Conservation (phyloP, 2,329 filamentous ascomycete species). For the Fusarium palustre region DNA sequence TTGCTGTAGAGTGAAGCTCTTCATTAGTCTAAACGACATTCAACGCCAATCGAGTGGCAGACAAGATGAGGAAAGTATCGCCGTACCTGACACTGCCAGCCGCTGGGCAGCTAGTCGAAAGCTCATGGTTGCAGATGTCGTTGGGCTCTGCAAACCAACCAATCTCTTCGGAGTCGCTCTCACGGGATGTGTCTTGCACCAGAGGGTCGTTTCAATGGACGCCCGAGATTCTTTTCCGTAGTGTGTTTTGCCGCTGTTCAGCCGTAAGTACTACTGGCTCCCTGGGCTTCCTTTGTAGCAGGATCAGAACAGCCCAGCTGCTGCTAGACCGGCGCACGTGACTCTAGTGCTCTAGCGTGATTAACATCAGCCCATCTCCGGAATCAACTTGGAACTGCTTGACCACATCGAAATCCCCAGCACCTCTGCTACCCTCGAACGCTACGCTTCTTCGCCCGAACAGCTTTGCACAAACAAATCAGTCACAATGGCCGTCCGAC, state of each 20-base stretch:
- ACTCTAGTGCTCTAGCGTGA: constrained; percentile 48
- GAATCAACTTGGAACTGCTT: constrained; percentile 45
- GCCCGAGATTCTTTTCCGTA: constrained; percentile 45
- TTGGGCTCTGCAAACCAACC: constrained; percentile 39
- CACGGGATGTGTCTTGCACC: constrained; percentile 32
- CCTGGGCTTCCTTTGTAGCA: not conserved
- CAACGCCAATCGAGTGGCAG: constrained; percentile 34
- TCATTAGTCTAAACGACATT: constrained; percentile 28
- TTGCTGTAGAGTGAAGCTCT: constrained; percentile 37
- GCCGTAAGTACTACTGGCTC: constrained; percentile 24
- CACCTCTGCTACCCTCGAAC: constrained; percentile 32
- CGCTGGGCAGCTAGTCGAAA: constrained; percentile 72
- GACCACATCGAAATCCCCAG: constrained; percentile 43
- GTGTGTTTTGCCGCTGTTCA: constrained; percentile 41
- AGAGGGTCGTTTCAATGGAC: constrained; percentile 21
- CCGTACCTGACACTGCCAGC: constrained; percentile 70
- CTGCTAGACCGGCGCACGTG: constrained; percentile 34
- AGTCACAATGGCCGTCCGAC: constrained; percentile 65
- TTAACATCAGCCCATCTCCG: constrained; percentile 53
- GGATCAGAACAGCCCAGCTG: constrained; percentile 30
- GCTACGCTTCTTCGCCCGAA: constrained; percentile 39
- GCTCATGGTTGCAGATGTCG: constrained; percentile 65
- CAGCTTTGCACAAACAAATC: constrained; percentile 41
- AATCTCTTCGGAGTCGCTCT: constrained; percentile 35
- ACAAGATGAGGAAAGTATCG: constrained; percentile 1